Evolutionary conservation across 1,284 basidiomycete species (phyloP).

Genomic region (Agroathelia rolfsii): DNA sequence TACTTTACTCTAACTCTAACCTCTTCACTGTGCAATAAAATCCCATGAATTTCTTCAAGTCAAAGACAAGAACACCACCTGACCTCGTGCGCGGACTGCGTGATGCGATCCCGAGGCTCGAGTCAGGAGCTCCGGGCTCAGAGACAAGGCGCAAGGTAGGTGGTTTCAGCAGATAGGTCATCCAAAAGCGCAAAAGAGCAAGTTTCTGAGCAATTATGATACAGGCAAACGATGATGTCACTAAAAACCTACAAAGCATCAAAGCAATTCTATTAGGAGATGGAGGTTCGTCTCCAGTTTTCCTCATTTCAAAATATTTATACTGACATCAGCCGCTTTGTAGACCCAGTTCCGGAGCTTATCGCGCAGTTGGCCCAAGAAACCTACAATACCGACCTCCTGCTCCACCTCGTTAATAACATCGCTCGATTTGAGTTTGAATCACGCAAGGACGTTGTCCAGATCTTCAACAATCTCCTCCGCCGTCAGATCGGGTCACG

Average conservation of each 20-base stretch:
- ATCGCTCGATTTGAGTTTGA: slow-evolving; percentile 93
- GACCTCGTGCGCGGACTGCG: slow-evolving; percentile 75
- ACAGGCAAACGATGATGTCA: slow-evolving; percentile 80
- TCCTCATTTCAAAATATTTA: slow-evolving; percentile 5
- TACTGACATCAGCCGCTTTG: slow-evolving; percentile 7
- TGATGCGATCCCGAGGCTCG: slow-evolving; percentile 72
- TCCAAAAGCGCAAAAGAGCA: slow-evolving; percentile 2
- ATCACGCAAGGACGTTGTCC: slow-evolving; percentile 90
- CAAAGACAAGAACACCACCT: slow-evolving; percentile 75
- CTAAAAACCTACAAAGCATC: slow-evolving; percentile 83
- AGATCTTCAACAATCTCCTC: slow-evolving; percentile 95
- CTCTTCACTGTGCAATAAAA: no score
- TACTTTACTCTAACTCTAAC: no score
- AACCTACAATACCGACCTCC: slow-evolving; percentile 84
- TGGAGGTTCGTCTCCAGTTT: slow-evolving; percentile 45
- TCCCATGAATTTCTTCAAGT: slow-evolving; percentile 91
- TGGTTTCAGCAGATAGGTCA: slow-evolving; percentile 8
- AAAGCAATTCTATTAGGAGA: slow-evolving; percentile 84
- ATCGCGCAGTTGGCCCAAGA: slow-evolving; percentile 93
- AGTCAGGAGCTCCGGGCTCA: slow-evolving; percentile 59
- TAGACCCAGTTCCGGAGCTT: slow-evolving; percentile 77
- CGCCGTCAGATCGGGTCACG: slow-evolving; percentile 89
- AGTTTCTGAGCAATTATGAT: slow-evolving; percentile 2
- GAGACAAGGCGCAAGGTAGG: slow-evolving; percentile 75
- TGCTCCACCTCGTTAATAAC: slow-evolving; percentile 74